Percentiles rank a stretch among this genome's conserved stretches.
Conservation (phyloP, 1,284 basidiomycete species). For the Erythrobasidium hasegawianum region DNA sequence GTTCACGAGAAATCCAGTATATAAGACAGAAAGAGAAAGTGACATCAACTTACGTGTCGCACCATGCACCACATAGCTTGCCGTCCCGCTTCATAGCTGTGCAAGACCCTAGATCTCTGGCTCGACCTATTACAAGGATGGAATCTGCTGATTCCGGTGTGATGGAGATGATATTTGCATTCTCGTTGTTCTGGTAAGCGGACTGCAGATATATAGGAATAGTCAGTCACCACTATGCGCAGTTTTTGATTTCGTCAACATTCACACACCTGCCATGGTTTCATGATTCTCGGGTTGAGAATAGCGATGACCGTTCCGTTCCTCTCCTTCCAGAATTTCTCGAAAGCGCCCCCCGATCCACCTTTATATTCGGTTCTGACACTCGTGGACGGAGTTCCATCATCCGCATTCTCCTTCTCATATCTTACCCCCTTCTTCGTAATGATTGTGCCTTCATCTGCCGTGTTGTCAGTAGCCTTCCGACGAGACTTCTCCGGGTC, state of each 20-base stretch:
- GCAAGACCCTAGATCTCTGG: slow-evolving; percentile 80
- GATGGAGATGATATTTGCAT: slow-evolving; percentile 75
- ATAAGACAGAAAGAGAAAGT: neutral
- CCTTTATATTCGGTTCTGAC: slow-evolving; percentile 65
- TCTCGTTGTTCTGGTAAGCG: slow-evolving; percentile 53
- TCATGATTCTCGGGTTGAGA: slow-evolving; percentile 79
- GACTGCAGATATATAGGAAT: neutral
- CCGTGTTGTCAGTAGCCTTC: slow-evolving; percentile 5
- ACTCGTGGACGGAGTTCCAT: neutral
- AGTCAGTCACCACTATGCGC: too few relatives aligned
- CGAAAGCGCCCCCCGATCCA: slow-evolving; percentile 87
- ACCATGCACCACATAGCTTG: slow-evolving; percentile 76
- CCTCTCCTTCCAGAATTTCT: slow-evolving; percentile 72
- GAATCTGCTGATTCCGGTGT: slow-evolving; percentile 76
- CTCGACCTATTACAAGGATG: slow-evolving; percentile 78
- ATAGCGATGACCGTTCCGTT: slow-evolving; percentile 87
- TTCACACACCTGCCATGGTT: slow-evolving; percentile 70
- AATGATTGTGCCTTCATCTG: slow-evolving; percentile 49
- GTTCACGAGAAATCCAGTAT: neutral
- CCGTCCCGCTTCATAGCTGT: slow-evolving; percentile 71
- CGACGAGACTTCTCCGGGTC: slow-evolving; percentile 53
- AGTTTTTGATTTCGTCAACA: too few relatives aligned
- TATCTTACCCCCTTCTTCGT: slow-evolving; percentile 1
- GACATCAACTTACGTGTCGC: slow-evolving; percentile 73
- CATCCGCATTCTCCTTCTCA: neutral